Percentiles rank a stretch among this genome's conserved stretches.
These are phyloP conservation scores for Prunus dulcis DNA, from an alignment of 306 rosid species.

Conservation along the genomic window DNA sequence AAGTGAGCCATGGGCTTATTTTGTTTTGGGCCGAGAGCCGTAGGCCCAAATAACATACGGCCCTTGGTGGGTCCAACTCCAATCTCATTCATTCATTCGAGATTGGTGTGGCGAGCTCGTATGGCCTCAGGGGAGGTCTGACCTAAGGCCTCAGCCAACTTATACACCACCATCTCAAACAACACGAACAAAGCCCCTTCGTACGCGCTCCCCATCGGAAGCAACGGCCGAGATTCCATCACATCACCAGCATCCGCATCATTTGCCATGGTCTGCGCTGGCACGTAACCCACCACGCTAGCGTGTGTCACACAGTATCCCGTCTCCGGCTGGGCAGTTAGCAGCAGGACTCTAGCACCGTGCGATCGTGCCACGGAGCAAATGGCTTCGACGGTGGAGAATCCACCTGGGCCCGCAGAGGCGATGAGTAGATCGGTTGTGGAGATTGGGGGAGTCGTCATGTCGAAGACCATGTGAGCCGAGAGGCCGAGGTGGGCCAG, in stretches of 20 bases:
- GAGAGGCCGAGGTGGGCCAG: slow-evolving; percentile 71
- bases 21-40: background rate
- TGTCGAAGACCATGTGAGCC: slow-evolving; percentile 75
- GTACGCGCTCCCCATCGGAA: slow-evolving; percentile 88
- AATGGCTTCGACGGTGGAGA: slow-evolving; percentile 83
- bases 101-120: slow-evolving; percentile 89
- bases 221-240: slow-evolving; percentile 54
- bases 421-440: slow-evolving; percentile 67
- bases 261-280: slow-evolving; percentile 93
- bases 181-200: slow-evolving; percentile 90
- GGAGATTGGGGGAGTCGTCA: slow-evolving; percentile 76
- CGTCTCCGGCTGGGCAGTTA: slow-evolving; percentile 78
- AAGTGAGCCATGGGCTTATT: too few relatives aligned
- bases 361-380: slow-evolving; percentile 56
- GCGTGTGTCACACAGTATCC: slow-evolving; percentile 74
- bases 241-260: slow-evolving; percentile 36
- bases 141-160: slow-evolving; percentile 55
- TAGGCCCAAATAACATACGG: background rate
- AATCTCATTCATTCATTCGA: slow-evolving; percentile 40
- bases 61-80: background rate
- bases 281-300: slow-evolving; percentile 58
- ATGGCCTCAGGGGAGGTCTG: slow-evolving; percentile 58
- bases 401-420: slow-evolving; percentile 88
- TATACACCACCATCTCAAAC: slow-evolving; percentile 85
- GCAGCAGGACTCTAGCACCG: slow-evolving; percentile 69